Evolutionary conservation across 169 alveolate genomes (phyloP).

Genomic region (Plasmodium falciparum): DNA sequence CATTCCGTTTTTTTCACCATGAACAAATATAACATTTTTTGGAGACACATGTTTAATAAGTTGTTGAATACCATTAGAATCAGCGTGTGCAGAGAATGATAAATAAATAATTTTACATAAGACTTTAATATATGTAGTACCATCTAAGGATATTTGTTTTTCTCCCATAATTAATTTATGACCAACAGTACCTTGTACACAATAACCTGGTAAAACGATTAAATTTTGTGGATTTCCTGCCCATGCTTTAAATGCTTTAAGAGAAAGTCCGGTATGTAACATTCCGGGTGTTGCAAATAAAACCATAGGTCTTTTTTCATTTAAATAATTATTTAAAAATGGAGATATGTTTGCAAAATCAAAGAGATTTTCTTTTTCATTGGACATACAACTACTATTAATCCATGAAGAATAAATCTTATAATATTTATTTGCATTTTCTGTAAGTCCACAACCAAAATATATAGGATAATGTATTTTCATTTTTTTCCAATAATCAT

Average conservation of each 20-base stretch:
- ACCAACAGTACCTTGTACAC: constrained; percentile 98
- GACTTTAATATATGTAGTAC: constrained; percentile 87
- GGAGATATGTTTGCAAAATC: constrained; percentile 94
- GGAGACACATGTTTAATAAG: constrained; percentile 93
- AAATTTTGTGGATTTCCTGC: constrained; percentile 95
- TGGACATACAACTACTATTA: constrained; percentile 90
- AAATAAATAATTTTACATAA: constrained; percentile 94
- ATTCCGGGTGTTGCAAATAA: constrained; percentile 99
- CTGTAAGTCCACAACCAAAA: constrained; percentile 98
- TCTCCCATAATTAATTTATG: constrained; percentile 94
- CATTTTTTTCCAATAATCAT: constrained; percentile 96
- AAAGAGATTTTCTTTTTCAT: constrained; percentile 92
- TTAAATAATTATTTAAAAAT: constrained; percentile 91
- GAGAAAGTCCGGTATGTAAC: constrained; percentile 98
- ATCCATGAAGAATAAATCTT: constrained; percentile 96
- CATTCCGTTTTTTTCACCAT: constrained; percentile 99
- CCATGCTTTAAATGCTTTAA: constrained; percentile 96
- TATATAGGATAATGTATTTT: constrained; percentile 94
- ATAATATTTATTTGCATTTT: constrained; percentile 96
- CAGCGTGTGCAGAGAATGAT: constrained; percentile 99
- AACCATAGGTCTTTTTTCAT: constrained; percentile 97
- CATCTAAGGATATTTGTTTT: constrained; percentile 74
- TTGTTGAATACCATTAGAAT: constrained; percentile 96
- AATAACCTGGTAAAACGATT: constrained; percentile 98
- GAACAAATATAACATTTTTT: constrained; percentile 94